phyloP scores from a whole-genome alignment of 2,329 filamentous ascomycete genomes.

The Paecilomyces sp. region DNA sequence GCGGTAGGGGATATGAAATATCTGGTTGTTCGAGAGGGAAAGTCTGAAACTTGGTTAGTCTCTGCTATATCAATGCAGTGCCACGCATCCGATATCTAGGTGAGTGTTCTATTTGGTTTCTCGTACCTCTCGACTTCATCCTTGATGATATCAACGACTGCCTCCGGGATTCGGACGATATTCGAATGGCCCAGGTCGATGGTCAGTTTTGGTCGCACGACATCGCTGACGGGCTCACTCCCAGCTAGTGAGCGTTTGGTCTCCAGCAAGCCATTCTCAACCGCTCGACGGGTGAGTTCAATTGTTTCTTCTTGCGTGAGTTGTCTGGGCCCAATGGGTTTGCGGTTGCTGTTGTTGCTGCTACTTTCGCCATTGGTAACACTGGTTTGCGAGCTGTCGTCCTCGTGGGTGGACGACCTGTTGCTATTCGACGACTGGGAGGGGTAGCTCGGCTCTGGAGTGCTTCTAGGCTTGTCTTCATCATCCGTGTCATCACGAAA shows the following conservation, averaged over 20 bases:
- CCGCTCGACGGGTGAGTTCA: constrained; percentile 36
- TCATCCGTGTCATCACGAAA: constrained; percentile 26
- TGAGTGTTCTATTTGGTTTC: not conserved
- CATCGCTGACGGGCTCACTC: constrained; percentile 38
- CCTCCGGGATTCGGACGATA: constrained; percentile 42
- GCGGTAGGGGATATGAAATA: constrained; percentile 42
- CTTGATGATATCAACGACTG: constrained; percentile 46
- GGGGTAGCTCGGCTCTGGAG: constrained; percentile 19
- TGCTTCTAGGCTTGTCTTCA: constrained; percentile 18
- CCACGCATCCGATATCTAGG: not conserved
- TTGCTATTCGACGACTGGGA: constrained; percentile 20
- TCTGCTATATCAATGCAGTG: constrained; percentile 1
- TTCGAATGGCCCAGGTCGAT: constrained; percentile 45
- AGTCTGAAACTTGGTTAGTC: constrained; percentile 26
- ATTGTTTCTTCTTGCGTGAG: constrained; percentile 38
- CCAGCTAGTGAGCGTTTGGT: constrained; percentile 41
- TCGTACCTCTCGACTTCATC: constrained; percentile 45
- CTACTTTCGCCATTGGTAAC: constrained; percentile 11
- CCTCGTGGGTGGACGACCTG: constrained; percentile 19
- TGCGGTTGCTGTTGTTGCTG: constrained; percentile 12
- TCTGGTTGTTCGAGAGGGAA: constrained; percentile 45
- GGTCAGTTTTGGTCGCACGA: constrained; percentile 43
- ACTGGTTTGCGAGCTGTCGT: constrained; percentile 11
- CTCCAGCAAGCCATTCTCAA: constrained; percentile 42
- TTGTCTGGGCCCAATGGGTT: constrained; percentile 16